Percentiles rank a stretch among this genome's conserved stretches.
Conservation (phyloP, 352 stramenopile genomes). For the Pythium brassicae region DNA sequence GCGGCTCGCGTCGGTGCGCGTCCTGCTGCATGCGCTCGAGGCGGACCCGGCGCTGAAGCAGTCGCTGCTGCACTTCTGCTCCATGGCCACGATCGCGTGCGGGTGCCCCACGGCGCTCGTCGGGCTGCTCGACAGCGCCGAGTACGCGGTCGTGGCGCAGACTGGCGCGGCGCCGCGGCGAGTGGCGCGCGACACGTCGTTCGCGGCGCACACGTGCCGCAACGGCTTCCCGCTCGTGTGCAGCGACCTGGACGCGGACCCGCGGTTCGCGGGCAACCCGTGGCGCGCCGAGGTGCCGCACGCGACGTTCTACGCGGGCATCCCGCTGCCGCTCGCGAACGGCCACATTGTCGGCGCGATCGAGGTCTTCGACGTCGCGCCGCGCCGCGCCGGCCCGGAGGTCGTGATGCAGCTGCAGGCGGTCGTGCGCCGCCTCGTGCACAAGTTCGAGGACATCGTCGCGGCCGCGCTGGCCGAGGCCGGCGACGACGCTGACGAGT, state of each 20-base stretch:
- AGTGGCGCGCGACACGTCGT: slow-evolving; percentile 50
- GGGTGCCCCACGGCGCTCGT: slow-evolving; percentile 60
- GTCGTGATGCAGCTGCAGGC: slow-evolving; percentile 52
- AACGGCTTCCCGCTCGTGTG: slow-evolving; percentile 51
- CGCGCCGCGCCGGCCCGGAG: slow-evolving; percentile 39
- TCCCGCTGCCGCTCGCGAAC: slow-evolving; percentile 46
- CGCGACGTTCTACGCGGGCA: slow-evolving; percentile 61
- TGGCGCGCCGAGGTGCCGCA: slow-evolving; percentile 32
- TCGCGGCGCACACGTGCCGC: slow-evolving; percentile 50
- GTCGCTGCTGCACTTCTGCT: slow-evolving; percentile 61
- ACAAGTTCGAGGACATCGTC: slow-evolving; percentile 51
- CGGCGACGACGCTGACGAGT: slow-evolving; percentile 3
- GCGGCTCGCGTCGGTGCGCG: slow-evolving; percentile 53
- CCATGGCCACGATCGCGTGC: slow-evolving; percentile 79
- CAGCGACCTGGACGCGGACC: slow-evolving; percentile 37
- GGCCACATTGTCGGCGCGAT: slow-evolving; percentile 56
- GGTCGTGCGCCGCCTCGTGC: slow-evolving; percentile 42
- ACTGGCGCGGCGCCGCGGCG: slow-evolving; percentile 27
- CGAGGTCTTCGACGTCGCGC: slow-evolving; percentile 44
- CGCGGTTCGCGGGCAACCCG: slow-evolving; percentile 55
- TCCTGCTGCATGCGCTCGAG: slow-evolving; percentile 41
- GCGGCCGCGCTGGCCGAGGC: slow-evolving; percentile 13
- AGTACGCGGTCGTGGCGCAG: slow-evolving; percentile 61
- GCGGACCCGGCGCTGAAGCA: slow-evolving; percentile 35
- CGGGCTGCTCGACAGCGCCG: slow-evolving; percentile 64